Evolutionary conservation across 75 land plant species (phyloP), one percentile per base, ranked within the genome.

Genomic region (Selaginella tamariscina): DNA sequence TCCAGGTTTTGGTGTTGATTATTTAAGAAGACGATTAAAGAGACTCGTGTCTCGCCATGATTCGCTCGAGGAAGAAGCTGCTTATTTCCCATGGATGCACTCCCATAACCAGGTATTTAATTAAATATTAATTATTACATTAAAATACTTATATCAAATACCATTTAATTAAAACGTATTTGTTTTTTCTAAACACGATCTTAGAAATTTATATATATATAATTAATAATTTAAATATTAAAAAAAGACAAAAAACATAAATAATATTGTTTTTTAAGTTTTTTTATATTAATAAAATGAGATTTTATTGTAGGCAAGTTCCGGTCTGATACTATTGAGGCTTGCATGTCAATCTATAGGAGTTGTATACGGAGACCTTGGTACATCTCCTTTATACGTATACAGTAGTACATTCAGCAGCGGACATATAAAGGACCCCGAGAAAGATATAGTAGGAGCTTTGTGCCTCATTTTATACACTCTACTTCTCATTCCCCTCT

Each of bases 341-440:
- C 26, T 95, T 76, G 92, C 92, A 54, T 95, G 85, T 39, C 89
- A 85, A 77, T 89, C 97, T 27, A 80, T 95, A 44, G 97, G 92
- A 54, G 86, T 95, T 2, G 97, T 91, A 9, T 95, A 88, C 83
- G 97, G 99, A 56, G 99, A 95, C 68, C 67, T 95, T 78, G 97
- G 97, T 2, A 95, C 99, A 2, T 85, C 94, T 66, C 97, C 97
- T 44, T 74, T 95, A 29, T 95, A 95, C 74, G 99, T 95, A 15
- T 95, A 83, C 57, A 65, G 76, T 63, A 90, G 87, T 71, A 82
- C 88, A 13, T 89, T 89, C 28, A 62, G 59, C 73, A 82, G 80
- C 80, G 71, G 80, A 73, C 84, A 79, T 30, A 76, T 74, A 1
- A 83, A 77, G 29, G 74, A 76, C 24, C 64, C 80, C 33, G 86